Conservation (phyloP, 306 rosid species). For the Dryas octopetala region DNA sequence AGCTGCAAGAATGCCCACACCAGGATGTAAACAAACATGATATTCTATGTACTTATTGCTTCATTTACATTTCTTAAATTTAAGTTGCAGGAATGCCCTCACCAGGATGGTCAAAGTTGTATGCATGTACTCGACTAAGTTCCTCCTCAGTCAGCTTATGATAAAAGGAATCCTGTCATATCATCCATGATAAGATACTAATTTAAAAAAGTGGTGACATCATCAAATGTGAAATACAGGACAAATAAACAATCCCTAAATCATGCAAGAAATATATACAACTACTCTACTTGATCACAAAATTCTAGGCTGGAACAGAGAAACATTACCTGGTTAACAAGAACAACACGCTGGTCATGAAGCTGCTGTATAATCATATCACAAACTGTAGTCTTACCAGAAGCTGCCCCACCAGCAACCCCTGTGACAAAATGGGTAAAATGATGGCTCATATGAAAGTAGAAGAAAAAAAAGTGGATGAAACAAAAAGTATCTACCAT, state of each 20-base stretch:
- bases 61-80: not conserved
- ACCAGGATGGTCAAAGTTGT: conserved; percentile 99
- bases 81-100: conserved; percentile 36
- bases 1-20: conserved; percentile 46
- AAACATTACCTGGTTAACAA: conserved; percentile 78
- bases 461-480: not conserved
- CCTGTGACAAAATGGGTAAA: conserved; percentile 48
- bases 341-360: conserved; percentile 96
- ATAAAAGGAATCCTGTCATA: conserved; percentile 88
- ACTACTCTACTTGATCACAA: not conserved
- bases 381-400: conserved; percentile 97
- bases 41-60: not conserved
- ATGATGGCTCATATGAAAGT: not conserved
- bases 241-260: not conserved
- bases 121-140: conserved; percentile 78
- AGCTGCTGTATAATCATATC: conserved; percentile 98
- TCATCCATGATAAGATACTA: conserved; percentile 10
- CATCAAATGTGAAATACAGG: not conserved
- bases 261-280: not conserved
- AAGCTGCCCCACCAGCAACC: conserved; percentile 96
- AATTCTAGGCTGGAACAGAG: conserved; percentile 4
- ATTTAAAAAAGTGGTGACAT: not conserved
- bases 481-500: not conserved
- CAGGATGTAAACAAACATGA: conserved; percentile 55
- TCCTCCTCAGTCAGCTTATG: conserved; percentile 75